Percentiles rank a stretch among this genome's conserved stretches.
Evolutionary conservation across 139 green algal genomes (phyloP).

Genomic region (Microglena sp.): DNA sequence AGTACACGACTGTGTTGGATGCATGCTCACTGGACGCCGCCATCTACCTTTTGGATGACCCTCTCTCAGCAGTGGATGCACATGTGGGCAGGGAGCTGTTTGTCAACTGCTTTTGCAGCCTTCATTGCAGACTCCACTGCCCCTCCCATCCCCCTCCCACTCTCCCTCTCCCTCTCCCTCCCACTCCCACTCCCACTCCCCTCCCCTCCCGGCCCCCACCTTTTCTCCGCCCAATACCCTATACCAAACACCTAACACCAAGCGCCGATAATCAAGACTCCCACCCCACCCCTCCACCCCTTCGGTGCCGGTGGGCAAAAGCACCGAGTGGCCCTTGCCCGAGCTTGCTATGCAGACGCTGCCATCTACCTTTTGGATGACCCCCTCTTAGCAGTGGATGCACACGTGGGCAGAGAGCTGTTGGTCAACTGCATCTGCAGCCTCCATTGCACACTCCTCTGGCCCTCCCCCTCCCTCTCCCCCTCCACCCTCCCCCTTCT

Average conservation of each 20-base stretch:
- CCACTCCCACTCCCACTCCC: no score
- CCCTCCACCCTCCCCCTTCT: not conserved
- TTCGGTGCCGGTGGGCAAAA: conserved; percentile 58
- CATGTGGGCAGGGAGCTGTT: conserved; percentile 76
- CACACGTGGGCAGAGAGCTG: conserved; percentile 55
- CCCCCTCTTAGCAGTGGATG: conserved; percentile 74
- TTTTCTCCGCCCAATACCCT: no score
- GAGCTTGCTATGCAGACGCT: conserved; percentile 56
- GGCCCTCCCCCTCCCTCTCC: not conserved
- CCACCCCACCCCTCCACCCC: no score
- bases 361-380: conserved; percentile 76
- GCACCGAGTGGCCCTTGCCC: conserved; percentile 61
- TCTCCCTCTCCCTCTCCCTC: no score
- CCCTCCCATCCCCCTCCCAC: no score
- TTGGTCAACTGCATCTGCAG: no score
- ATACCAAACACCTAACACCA: no score
- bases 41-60: conserved; percentile 88
- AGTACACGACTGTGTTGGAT: conserved; percentile 36
- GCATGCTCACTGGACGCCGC: conserved; percentile 58
- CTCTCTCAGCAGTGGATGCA: conserved; percentile 80
- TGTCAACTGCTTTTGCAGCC: conserved; percentile 53
- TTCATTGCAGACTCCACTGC: no score
- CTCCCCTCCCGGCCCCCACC: no score
- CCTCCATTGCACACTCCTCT: conserved; percentile 12
- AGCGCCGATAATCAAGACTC: no score